These are phyloP conservation scores for Vitis hybrid DNA, from an alignment of 177 flowering plant species.

Conservation along the genomic window DNA sequence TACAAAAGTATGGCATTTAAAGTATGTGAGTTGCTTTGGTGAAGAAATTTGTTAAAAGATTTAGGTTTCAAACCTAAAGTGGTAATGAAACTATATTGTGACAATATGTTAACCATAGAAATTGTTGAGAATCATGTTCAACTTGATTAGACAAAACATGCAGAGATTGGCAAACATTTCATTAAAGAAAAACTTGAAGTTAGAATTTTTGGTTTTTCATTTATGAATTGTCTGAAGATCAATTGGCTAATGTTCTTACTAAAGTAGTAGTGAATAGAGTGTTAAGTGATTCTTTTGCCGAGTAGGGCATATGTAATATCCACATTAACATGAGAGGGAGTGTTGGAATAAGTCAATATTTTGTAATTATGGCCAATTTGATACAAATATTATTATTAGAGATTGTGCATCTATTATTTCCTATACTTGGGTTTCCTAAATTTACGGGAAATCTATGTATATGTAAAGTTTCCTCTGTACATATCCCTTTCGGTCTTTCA, in stretches of 20 bases:
- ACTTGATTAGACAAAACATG: neutral
- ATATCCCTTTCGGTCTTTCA: too few species aligned
- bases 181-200: neutral
- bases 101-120: neutral
- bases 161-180: neutral
- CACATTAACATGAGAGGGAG: conserved; percentile 3
- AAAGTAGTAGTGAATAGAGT: conserved; percentile 1
- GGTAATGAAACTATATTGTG: conserved; percentile 4
- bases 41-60: neutral
- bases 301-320: neutral
- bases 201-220: neutral
- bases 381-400: too few species aligned
- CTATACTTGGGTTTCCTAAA: too few species aligned
- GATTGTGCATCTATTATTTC: too few species aligned
- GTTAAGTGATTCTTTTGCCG: neutral
- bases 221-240: neutral
- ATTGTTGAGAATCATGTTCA: neutral
- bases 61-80: neutral
- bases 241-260: neutral
- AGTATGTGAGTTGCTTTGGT: conserved; percentile 2
- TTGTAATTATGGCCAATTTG: too few species aligned
- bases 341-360: neutral
- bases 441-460: too few species aligned
- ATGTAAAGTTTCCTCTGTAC: too few species aligned
- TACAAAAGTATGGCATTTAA: neutral